Base-by-base conservation (phyloP, 78 protist species). In the Abeoforma whisleri region DNA sequence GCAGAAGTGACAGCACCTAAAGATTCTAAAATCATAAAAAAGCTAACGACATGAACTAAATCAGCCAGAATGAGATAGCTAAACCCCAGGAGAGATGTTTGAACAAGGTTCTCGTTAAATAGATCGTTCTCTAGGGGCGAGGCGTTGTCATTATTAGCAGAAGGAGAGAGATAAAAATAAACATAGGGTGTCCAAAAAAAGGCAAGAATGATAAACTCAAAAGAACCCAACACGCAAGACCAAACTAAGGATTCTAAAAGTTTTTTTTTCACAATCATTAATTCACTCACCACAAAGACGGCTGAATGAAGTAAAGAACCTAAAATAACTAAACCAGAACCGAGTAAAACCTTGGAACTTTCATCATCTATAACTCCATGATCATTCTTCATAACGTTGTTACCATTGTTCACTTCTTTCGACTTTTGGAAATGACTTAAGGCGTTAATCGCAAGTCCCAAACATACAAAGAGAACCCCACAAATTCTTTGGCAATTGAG, bases 1-100 rank as follows among this genome's bases (percentile, higher is more conserved):
- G 83, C 83, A 57, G 33, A 22, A 19, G 40, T n/a, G 33, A 79
- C 83, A 79, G 83, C 83, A 19, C 83, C 83, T 19, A 79, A 16
- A 22, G 31, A 31, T 30, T 57, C 83, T 57, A 79, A 38, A 8
- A 79, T 79, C 28, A n/a, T n/a, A 33, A 79, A 79, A 57, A 79
- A 79, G 16, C 68, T n/a, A 16, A 40, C 83, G 19, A 57, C 83
- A 57, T 79, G 83, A 19, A n/a, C 83, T 79, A 57, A 39, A 33
- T 79, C 62, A 48, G 12, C 62, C 30, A 5, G 12, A 48, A 48
- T 12, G n/a, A n/a, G n/a, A n/a, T n/a, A n/a, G n/a, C n/a, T n/a
- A n/a, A n/a, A n/a, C n/a, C n/a, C n/a, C n/a, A n/a, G n/a, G 5
- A 48, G 12, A 48, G 30, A 19, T 12, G 12, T 19, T 12, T 19